Evolutionary conservation across 75 land plant species (phyloP).

Genomic region (Selaginella tamariscina): DNA sequence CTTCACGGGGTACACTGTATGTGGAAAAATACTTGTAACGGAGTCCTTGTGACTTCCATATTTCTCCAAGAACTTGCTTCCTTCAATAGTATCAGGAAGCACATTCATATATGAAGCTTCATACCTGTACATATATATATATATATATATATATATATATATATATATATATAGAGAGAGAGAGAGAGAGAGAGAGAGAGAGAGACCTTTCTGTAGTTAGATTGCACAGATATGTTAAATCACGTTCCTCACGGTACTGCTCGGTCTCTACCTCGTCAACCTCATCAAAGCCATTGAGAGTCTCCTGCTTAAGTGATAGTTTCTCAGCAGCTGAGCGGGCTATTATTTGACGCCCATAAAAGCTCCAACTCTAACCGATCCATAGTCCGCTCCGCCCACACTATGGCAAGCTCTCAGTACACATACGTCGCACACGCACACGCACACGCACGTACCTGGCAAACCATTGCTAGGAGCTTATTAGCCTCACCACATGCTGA

Average conservation of each 20-base stretch:
- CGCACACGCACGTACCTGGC: conserved; percentile 73
- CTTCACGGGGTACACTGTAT: conserved; percentile 35
- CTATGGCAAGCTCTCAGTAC: too few relatives aligned
- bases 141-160: not conserved
- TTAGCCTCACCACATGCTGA: conserved; percentile 98
- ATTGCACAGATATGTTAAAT: too few relatives aligned
- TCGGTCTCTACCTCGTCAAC: too few relatives aligned
- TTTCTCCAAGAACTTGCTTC: conserved; percentile 43
- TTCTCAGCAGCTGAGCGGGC: too few relatives aligned
- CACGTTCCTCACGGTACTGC: too few relatives aligned
- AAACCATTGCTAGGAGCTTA: conserved; percentile 94
- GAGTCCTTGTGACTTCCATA: conserved; percentile 62
- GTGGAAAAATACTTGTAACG: conserved; percentile 51
- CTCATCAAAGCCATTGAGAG: too few relatives aligned
- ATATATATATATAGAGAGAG: too few relatives aligned
- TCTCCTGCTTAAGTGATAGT: too few relatives aligned
- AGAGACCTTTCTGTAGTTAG: too few relatives aligned
- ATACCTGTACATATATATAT: conserved; percentile 35
- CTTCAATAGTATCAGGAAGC: conserved; percentile 53
- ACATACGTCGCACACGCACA: too few relatives aligned
- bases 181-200: too few relatives aligned
- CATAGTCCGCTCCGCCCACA: conserved; percentile 96
- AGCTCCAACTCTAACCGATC: conserved; percentile 84
- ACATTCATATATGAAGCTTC: conserved; percentile 47
- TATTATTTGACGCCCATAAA: conserved; percentile 91